Evolutionary conservation across 768 basidiomycete genomes (phyloP).

Genomic region (Termitomyces sp.): DNA sequence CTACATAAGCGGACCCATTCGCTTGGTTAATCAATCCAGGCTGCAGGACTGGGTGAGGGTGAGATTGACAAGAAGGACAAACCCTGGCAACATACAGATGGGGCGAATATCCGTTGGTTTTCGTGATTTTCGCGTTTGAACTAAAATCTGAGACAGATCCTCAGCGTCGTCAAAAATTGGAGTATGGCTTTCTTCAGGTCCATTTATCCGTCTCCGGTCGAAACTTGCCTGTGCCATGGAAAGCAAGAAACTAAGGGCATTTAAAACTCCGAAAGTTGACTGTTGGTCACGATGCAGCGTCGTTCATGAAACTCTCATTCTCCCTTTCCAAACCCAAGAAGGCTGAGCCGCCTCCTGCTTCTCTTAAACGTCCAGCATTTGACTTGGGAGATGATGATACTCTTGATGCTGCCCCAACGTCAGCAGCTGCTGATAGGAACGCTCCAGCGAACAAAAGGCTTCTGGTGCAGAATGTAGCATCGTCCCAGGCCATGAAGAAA

Average conservation of each 20-base stretch:
- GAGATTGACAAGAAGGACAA: conserved; percentile 3
- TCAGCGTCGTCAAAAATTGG: conserved; percentile 46
- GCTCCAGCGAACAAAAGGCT: conserved; percentile 47
- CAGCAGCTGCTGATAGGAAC: conserved; percentile 28
- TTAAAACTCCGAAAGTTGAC: conserved; percentile 27
- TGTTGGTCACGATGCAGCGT: conserved; percentile 11
- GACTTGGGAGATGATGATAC: conserved; percentile 57
- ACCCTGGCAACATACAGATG: conserved; percentile 56
- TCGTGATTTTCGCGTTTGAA: conserved; percentile 45
- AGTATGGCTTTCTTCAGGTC: conserved; percentile 77
- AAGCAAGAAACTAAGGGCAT: neutral
- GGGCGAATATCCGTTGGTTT: conserved; percentile 65
- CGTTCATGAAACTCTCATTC: conserved; percentile 84
- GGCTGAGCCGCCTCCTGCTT: conserved; percentile 31
- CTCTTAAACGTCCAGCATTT: conserved; percentile 58
- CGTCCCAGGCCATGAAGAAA: conserved; percentile 63
- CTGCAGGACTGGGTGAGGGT: conserved; percentile 61
- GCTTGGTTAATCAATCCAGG: conserved; percentile 90
- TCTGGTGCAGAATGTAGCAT: conserved; percentile 50
- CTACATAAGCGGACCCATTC: conserved; percentile 95
- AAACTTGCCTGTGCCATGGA: conserved; percentile 51
- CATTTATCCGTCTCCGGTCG: conserved; percentile 87
- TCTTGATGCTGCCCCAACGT: conserved; percentile 42
- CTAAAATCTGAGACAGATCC: conserved; percentile 22
- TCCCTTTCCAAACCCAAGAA: conserved; percentile 65